These are phyloP conservation scores for Verticillium isaacii DNA, from an alignment of 2,329 filamentous ascomycete species.

Conservation along the genomic window DNA sequence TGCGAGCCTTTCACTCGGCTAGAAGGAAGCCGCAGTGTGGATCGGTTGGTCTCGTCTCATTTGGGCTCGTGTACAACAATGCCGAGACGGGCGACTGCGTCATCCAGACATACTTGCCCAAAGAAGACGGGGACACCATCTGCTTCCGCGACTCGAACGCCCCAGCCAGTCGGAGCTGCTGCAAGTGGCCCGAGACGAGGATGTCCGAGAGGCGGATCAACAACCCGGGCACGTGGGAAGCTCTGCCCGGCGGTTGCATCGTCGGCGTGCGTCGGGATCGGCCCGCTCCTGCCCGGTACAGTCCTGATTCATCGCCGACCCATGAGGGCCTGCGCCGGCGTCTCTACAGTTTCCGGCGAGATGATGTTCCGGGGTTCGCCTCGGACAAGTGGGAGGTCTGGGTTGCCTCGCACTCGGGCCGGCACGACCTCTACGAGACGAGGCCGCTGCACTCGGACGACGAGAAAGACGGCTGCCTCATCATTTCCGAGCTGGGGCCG, in stretches of 20 bases:
- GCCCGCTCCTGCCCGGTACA: constrained; percentile 16
- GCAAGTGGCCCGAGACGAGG: constrained; percentile 45
- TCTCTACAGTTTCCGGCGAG: constrained; percentile 12
- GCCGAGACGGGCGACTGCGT: constrained; percentile 57
- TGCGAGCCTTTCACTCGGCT: constrained; percentile 55
- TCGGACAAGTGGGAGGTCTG: constrained; percentile 49
- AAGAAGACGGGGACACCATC: constrained; percentile 48
- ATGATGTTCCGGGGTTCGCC: constrained; percentile 22
- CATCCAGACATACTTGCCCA: constrained; percentile 57
- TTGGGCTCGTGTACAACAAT: constrained; percentile 62
- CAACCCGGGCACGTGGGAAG: constrained; percentile 63
- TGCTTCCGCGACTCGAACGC: constrained; percentile 46
- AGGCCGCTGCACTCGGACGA: constrained; percentile 35
- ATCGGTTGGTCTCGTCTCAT: constrained; percentile 50
- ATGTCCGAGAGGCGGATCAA: constrained; percentile 48
- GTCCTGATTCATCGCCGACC: constrained; percentile 12
- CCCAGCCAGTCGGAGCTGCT: constrained; percentile 37
- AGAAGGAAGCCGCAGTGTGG: constrained; percentile 48
- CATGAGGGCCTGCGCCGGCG: constrained; percentile 23
- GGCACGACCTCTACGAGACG: constrained; percentile 39
- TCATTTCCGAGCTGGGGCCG: constrained; percentile 63
- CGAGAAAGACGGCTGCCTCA: constrained; percentile 46
- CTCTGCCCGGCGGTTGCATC: constrained; percentile 54
- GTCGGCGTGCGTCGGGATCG: constrained; percentile 55
- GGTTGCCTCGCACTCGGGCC: constrained; percentile 42